phyloP scores from a whole-genome alignment of 2,329 filamentous ascomycete species.

The Pseudogymnoascus sp. region DNA sequence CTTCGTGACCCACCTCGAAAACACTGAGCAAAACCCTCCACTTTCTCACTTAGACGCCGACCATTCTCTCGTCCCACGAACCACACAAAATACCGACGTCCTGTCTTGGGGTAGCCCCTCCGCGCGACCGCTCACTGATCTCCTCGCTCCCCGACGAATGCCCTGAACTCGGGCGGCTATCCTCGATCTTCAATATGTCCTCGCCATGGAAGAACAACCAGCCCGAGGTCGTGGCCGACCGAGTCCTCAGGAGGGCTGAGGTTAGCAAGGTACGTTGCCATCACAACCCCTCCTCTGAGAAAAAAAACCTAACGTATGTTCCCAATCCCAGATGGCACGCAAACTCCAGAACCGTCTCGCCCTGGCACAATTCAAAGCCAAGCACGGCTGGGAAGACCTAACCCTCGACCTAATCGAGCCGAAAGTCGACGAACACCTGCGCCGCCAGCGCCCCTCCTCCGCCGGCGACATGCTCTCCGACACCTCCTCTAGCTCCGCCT shows the following conservation, averaged over 20 bases:
- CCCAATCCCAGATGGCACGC: conserved; percentile 65
- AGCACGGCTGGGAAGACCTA: conserved; percentile 89
- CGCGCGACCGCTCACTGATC: not conserved
- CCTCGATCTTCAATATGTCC: conserved; percentile 35
- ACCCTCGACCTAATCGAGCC: conserved; percentile 80
- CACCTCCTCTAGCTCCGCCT: conserved; percentile 69
- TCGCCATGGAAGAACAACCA: conserved; percentile 52
- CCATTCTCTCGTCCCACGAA: not conserved
- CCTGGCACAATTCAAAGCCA: conserved; percentile 93
- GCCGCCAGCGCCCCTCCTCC: conserved; percentile 57
- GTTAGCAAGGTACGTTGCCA: conserved; percentile 58
- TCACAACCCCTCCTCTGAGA: conserved; percentile 9
- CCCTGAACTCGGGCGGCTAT: conserved; percentile 1
- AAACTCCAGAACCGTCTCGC: conserved; percentile 89
- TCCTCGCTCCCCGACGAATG: not conserved
- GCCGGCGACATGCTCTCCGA: conserved; percentile 72
- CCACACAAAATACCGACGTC: not conserved
- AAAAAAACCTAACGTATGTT: conserved; percentile 12
- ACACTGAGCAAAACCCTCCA: conserved; percentile 1
- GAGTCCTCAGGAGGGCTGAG: conserved; percentile 63
- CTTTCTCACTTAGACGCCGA: conserved; percentile 27
- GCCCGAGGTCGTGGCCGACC: conserved; percentile 56
- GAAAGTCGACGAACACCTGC: conserved; percentile 69
- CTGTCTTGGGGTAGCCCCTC: not conserved
- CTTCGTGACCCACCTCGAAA: conserved; percentile 1